Percentiles rank a stretch among this genome's conserved stretches.
Evolutionary conservation across 2,329 filamentous ascomycete genomes (phyloP).

Genomic region (Teratosphaeria gauchensis): DNA sequence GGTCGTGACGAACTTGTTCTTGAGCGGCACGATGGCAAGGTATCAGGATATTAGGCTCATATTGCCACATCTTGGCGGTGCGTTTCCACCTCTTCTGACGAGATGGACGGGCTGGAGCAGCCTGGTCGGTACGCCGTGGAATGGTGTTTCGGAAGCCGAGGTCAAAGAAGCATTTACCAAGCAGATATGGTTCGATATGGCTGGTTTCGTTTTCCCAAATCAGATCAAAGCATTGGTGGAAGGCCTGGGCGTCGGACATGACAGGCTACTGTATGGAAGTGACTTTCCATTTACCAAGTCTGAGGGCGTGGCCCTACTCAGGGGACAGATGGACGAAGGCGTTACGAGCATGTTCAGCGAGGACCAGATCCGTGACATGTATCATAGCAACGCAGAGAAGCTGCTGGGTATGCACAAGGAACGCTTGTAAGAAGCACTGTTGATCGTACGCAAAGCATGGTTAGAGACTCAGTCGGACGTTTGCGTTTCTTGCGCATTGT

Average conservation of each 20-base stretch:
- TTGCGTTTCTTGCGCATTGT: too few species aligned
- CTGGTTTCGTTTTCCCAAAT: constrained; percentile 40
- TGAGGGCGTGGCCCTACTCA: constrained; percentile 28
- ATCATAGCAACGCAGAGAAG: constrained; percentile 29
- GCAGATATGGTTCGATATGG: constrained; percentile 45
- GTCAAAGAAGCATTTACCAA: constrained; percentile 25
- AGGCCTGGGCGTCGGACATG: constrained; percentile 28
- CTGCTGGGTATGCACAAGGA: constrained; percentile 15
- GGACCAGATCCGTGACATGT: constrained; percentile 28
- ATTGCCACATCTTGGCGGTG: constrained; percentile 41
- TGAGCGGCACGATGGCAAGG: constrained; percentile 36
- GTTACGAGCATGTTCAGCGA: constrained; percentile 29
- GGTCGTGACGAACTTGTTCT: constrained; percentile 40
- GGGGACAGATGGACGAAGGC: constrained; percentile 33
- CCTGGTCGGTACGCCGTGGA: constrained; percentile 28
- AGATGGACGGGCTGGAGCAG: constrained; percentile 33
- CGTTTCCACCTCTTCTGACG: constrained; percentile 35
- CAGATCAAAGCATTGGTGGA: constrained; percentile 41
- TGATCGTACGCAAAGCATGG: too few species aligned
- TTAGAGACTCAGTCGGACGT: too few species aligned
- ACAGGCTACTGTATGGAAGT: constrained; percentile 43
- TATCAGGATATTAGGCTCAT: constrained; percentile 41
- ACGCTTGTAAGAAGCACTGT: neutral
- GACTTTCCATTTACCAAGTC: constrained; percentile 44
- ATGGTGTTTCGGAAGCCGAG: constrained; percentile 18